Percentiles rank a stretch among this genome's conserved stretches.
Conservation (phyloP, 495 filamentous ascomycete species). For the Aspergillus conjunctus region DNA sequence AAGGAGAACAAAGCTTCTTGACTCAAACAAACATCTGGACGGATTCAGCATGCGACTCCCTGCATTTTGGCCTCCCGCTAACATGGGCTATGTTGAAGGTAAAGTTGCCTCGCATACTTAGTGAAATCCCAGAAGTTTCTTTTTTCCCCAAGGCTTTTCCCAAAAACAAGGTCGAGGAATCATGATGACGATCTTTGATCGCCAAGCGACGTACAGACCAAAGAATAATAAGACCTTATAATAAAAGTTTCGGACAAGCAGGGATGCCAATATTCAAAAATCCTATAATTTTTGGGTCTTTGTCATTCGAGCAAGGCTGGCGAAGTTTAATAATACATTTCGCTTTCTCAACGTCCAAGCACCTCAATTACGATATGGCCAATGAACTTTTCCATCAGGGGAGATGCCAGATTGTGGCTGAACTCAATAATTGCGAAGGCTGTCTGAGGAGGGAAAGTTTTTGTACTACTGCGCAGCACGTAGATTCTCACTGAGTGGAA, state of each 20-base stretch:
- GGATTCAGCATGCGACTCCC: not conserved
- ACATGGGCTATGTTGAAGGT: not conserved
- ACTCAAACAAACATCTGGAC: not conserved
- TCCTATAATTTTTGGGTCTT: not conserved
- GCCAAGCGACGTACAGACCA: slow-evolving; percentile 33
- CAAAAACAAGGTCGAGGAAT: not conserved
- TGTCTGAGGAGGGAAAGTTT: too few species aligned
- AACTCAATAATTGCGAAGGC: too few species aligned
- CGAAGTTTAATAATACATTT: slow-evolving; percentile 1
- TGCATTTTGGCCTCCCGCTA: not conserved
- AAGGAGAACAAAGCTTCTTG: not conserved
- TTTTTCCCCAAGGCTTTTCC: too few species aligned
- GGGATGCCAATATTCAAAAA: slow-evolving; percentile 8
- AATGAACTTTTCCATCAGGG: not conserved
- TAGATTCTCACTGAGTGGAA: too few species aligned
- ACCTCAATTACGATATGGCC: not conserved
- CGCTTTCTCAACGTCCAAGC: not conserved
- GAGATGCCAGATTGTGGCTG: not conserved
- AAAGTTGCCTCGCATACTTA: slow-evolving; percentile 2
- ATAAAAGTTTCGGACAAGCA: too few species aligned
- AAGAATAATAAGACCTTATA: too few species aligned
- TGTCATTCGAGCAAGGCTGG: slow-evolving; percentile 7
- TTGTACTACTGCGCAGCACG: too few species aligned
- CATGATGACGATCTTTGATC: slow-evolving; percentile 33
- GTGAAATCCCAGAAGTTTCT: not conserved